phyloP scores from a whole-genome alignment of 495 filamentous ascomycete genomes.

The Clohesyomyces aquaticus region DNA sequence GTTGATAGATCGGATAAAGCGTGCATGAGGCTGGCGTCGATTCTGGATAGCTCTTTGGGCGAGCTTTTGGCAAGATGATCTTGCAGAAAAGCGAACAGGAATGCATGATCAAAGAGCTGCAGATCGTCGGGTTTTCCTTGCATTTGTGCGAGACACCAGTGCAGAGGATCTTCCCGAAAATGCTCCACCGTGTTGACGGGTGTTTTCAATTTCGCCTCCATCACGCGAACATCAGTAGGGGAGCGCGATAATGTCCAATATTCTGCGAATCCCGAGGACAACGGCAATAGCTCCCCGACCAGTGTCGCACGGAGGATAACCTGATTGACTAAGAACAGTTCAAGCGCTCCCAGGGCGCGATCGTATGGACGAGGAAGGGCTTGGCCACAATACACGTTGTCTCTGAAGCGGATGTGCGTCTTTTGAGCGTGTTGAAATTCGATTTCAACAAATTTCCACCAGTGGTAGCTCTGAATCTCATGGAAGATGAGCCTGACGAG shows the following conservation, averaged over 20 bases:
- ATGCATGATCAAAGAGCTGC: background rate
- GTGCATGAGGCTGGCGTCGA: slow-evolving; percentile 11
- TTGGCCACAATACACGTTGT: background rate
- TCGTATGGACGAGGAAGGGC: background rate
- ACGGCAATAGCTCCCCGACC: background rate
- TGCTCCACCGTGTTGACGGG: background rate
- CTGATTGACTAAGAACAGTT: background rate
- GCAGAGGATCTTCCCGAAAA: slow-evolving; percentile 6
- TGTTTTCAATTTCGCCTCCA: background rate
- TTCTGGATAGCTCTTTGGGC: background rate
- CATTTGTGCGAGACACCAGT: slow-evolving; percentile 16
- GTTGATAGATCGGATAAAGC: slow-evolving; percentile 9
- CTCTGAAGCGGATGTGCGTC: background rate
- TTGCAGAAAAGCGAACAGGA: slow-evolving; percentile 14
- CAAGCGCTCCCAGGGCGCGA: background rate
- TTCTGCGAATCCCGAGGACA: background rate
- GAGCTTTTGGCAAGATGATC: slow-evolving; percentile 1
- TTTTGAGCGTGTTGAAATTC: background rate
- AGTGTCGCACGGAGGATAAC: background rate
- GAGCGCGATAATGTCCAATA: too few relatives aligned
- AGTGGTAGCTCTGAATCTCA: background rate
- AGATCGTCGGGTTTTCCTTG: slow-evolving; percentile 10
- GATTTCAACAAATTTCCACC: background rate
- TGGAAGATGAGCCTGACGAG: too few relatives aligned
- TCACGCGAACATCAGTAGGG: background rate